phyloP scores from a whole-genome alignment of 1,139 yeast genomes.

The Geotrichum histeridarum region DNA sequence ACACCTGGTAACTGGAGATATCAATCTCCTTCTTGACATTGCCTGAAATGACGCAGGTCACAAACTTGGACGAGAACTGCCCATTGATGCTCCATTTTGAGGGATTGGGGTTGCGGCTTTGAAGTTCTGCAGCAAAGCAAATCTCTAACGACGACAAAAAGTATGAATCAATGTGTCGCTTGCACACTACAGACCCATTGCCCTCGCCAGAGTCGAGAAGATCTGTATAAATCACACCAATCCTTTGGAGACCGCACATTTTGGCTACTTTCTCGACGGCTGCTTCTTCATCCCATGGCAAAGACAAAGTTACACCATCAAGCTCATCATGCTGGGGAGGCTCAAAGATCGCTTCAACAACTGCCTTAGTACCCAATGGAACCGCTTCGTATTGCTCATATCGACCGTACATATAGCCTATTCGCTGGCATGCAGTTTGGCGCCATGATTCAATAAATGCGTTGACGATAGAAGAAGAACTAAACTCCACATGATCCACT shows the following conservation, averaged over 20 bases:
- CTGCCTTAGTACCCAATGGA: constrained; percentile 90
- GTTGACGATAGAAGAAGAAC: constrained; percentile 66
- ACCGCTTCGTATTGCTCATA: constrained; percentile 74
- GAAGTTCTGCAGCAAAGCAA: constrained; percentile 78
- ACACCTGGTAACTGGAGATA: constrained; percentile 84
- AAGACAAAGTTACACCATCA: constrained; percentile 70
- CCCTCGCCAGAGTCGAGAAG: constrained; percentile 80
- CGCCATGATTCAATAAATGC: constrained; percentile 90
- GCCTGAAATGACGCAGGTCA: constrained; percentile 89
- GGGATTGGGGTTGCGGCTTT: constrained; percentile 57
- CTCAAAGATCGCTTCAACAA: constrained; percentile 89
- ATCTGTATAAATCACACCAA: constrained; percentile 88
- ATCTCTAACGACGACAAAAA: constrained; percentile 84
- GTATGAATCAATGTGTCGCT: constrained; percentile 87
- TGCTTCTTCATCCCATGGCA: constrained; percentile 51
- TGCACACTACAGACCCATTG: constrained; percentile 84
- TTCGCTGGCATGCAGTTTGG: constrained; percentile 75
- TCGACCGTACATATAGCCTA: constrained; percentile 78
- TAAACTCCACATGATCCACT: constrained; percentile 96
- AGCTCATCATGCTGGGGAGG: constrained; percentile 84
- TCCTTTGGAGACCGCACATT: constrained; percentile 58
- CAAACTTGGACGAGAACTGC: constrained; percentile 76
- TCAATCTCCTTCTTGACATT: constrained; percentile 84
- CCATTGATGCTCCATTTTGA: constrained; percentile 66
- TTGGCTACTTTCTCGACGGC: constrained; percentile 52